A percentile compares a stretch with the other conserved stretches of the same genome.
Evolutionary conservation across 495 filamentous ascomycete species (phyloP).

Genomic region (Xylaria longipes): DNA sequence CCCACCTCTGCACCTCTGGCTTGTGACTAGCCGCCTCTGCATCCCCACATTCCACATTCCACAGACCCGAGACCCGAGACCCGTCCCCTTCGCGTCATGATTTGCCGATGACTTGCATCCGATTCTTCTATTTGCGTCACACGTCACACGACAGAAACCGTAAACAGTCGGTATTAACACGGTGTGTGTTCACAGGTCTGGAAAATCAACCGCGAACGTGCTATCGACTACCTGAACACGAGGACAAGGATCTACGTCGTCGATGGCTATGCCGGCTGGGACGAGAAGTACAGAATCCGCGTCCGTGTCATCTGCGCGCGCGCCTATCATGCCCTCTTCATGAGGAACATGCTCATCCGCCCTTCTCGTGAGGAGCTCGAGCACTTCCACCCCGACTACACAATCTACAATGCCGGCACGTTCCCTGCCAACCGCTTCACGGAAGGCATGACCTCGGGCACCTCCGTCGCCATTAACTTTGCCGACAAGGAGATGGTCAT

Average conservation of each 20-base stretch:
- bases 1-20: slow-evolving; percentile 9
- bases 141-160: slow-evolving; percentile 5
- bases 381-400: slow-evolving; percentile 98
- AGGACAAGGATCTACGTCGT: slow-evolving; percentile 98
- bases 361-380: slow-evolving; percentile 87
- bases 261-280: slow-evolving; percentile 97
- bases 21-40: slow-evolving; percentile 3
- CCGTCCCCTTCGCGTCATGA: slow-evolving; percentile 10
- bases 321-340: slow-evolving; percentile 99
- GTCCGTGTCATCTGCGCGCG: slow-evolving; percentile 98
- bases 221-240: slow-evolving; percentile 98
- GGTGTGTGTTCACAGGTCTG: slow-evolving; percentile 72
- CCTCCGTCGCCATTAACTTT: slow-evolving; percentile 84
- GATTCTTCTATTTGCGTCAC: slow-evolving; percentile 17
- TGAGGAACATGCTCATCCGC: slow-evolving; percentile 99
- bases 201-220: slow-evolving; percentile 99
- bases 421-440: slow-evolving; percentile 99
- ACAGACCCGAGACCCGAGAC: no score
- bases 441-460: slow-evolving; percentile 95
- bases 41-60: slow-evolving; percentile 15
- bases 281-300: slow-evolving; percentile 95
- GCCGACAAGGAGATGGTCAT: slow-evolving; percentile 91
- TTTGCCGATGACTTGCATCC: slow-evolving; percentile 19
- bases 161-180: slow-evolving; percentile 23
- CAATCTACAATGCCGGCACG: slow-evolving; percentile 98